phyloP scores from a whole-genome alignment of 805 yeast species.

The Candida nemodendra region DNA sequence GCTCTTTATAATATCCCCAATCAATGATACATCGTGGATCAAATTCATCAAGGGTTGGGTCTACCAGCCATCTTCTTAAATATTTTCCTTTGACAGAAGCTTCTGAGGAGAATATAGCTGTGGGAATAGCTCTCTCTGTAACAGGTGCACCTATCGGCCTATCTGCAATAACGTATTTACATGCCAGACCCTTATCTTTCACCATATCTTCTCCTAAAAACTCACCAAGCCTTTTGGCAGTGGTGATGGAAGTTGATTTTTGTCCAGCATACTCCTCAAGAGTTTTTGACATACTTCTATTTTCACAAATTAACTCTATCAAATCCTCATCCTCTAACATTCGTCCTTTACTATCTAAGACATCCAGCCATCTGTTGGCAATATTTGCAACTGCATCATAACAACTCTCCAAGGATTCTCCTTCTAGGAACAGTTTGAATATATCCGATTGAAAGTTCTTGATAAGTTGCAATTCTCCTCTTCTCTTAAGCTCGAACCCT shows the following conservation, averaged over 20 bases:
- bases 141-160: slow-evolving; percentile 85
- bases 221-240: slow-evolving; percentile 91
- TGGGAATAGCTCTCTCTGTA: slow-evolving; percentile 95
- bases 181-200: slow-evolving; percentile 92
- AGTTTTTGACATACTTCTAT: slow-evolving; percentile 91
- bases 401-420: slow-evolving; percentile 73
- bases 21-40: slow-evolving; percentile 89
- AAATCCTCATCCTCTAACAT: slow-evolving; percentile 92
- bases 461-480: slow-evolving; percentile 92
- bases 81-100: slow-evolving; percentile 63
- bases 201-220: slow-evolving; percentile 96
- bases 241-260: slow-evolving; percentile 93
- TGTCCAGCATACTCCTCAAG: slow-evolving; percentile 85
- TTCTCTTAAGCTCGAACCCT: slow-evolving; percentile 93
- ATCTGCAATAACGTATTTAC: slow-evolving; percentile 86
- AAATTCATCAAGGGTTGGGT: slow-evolving; percentile 69
- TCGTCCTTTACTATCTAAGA: slow-evolving; percentile 80
- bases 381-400: slow-evolving; percentile 87
- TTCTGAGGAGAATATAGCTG: slow-evolving; percentile 90
- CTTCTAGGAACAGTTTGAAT: slow-evolving; percentile 87
- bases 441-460: slow-evolving; percentile 95
- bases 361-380: slow-evolving; percentile 95
- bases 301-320: slow-evolving; percentile 92
- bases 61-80: slow-evolving; percentile 83
- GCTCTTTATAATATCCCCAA: slow-evolving; percentile 89